Conservation (phyloP, 2,329 filamentous ascomycete species). For the Tolypocladium ovalisporum region DNA sequence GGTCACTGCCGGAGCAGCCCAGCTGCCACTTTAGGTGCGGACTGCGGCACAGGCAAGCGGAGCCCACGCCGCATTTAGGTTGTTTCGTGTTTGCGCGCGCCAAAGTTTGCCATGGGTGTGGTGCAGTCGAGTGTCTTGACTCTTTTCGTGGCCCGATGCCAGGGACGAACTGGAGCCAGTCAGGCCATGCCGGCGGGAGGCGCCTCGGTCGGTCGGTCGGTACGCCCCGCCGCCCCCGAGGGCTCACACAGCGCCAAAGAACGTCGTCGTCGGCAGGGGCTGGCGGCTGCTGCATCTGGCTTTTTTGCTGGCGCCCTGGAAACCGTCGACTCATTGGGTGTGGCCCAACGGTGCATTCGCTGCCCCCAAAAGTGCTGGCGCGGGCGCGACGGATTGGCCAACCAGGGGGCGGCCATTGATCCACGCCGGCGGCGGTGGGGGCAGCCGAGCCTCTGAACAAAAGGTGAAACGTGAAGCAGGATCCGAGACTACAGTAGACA, state of each 20-base stretch:
- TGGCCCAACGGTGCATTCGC: not conserved
- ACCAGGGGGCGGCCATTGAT: too few species aligned
- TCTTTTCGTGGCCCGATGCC: not conserved
- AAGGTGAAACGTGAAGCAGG: not conserved
- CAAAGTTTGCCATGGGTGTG: not conserved
- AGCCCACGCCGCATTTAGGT: not conserved
- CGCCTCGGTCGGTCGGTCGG: not conserved
- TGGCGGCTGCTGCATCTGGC: not conserved
- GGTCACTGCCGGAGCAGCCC: not conserved
- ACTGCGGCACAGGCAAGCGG: not conserved
- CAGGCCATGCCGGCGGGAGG: not conserved
- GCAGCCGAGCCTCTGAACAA: not conserved
- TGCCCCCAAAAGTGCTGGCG: not conserved
- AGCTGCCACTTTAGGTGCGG: too few species aligned
- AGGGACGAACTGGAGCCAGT: not conserved
- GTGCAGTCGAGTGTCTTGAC: not conserved
- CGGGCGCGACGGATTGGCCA: not conserved
- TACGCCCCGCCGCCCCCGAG: not conserved
- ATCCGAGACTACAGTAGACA: not conserved
- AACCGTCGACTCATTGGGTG: not conserved
- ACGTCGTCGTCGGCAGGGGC: not conserved
- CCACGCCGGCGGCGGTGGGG: not conserved
- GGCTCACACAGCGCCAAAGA: not conserved
- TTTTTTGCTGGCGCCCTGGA: not conserved
- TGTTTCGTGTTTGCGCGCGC: conserved; percentile 3